Base-by-base conservation (phyloP, 495 filamentous ascomycete genomes). In the Talaromyces borbonicus region DNA sequence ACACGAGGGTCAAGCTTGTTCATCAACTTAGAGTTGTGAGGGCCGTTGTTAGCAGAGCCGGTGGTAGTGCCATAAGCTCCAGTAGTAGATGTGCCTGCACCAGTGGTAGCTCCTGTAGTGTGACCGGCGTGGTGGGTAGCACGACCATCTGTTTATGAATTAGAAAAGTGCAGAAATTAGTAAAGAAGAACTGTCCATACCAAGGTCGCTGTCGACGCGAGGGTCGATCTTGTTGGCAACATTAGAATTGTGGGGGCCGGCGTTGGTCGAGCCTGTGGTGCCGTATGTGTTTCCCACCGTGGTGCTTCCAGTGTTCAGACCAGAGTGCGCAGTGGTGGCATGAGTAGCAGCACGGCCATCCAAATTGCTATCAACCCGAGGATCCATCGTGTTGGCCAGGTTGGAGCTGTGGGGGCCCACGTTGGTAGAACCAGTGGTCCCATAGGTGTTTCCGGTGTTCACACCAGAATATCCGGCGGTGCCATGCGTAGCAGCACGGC, bases 1-100 rank as follows among this genome's bases (percentile, higher is more conserved):
- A 78, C 63, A 23, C 63, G 61, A 24, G 77, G 78, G 52, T 79
- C 75, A 12, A 30, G 1, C 14, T 43, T 43, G 52, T 75, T 75
- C 33, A 54, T 57, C 7, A 63, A 16, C 12, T 61, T 62, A 9
- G 58, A 61, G 9, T 52, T 41, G 35, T 72, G 66, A 4, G 67
- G 60, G 27, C 60, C 53, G n/a, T 50, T 24, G 12, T 50, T 50
- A 15, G 44, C 24, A n/a, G 38, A 35, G 16, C 36, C 22, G 41
- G 42, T 36, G 3, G 32, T 18, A 39, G 18, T 39, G 20, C 36
- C 36, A 23, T 39, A 39, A 12, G 3, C 36, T 8, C 36, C 36
- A 39, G 36, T 9, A 2, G 36, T 20, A 24, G 36, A n/a, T n/a
- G n/a, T n/a, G n/a, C n/a, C n/a, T n/a, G n/a, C 36, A 8, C 32